Evolutionary conservation across 2,329 filamentous ascomycete genomes (phyloP), one percentile per base, ranked within the genome.

Genomic region (Claviceps sp.): DNA sequence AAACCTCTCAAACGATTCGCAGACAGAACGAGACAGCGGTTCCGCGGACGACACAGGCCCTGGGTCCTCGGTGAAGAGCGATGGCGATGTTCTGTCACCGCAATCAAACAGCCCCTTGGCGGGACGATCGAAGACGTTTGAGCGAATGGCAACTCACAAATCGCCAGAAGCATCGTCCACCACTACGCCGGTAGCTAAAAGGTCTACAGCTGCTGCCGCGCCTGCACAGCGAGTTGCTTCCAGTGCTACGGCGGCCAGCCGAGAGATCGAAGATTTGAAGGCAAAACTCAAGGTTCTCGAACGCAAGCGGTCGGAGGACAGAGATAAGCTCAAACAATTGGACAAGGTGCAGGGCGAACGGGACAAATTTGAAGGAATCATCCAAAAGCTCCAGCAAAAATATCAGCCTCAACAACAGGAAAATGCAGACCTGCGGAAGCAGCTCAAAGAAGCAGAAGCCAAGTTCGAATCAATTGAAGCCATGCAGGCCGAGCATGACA

Each of bases 381-480:
- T 96, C 48, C 86, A 95, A 62, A 96, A 94, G 61, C 72, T 98
- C 47, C 88, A 96, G 63, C 76, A 81, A 41, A 97, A 96, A 67
- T 89, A 88, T 57, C 88, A 94, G 62, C 81, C 86, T 0, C 85
- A 91, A 53, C 85, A 90, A 57, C 80, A 86, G 59, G 91, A 97
- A 62, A 82, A 88, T 55, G 72, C 72, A 0, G 85, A 91, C 16
- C 69, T 95, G 26, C 84, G 86, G 56, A 87, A 85, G 62, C 77
- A 86, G 60, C 66, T 94, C 44, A 89, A 88, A 61, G 86, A 94
- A 59, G 79, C 84, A 0, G 82, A 93, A 62, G 68, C 75, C 20
- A 79, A 78, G 47, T 74, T 89, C 20, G 81, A 86, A 52, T 65
- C 67, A 0, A 72, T 93, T 2, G 86, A 91, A 59, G 75, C 77